Base-by-base conservation (phyloP, 2,329 filamentous ascomycete species). In the Fusarium sp. region DNA sequence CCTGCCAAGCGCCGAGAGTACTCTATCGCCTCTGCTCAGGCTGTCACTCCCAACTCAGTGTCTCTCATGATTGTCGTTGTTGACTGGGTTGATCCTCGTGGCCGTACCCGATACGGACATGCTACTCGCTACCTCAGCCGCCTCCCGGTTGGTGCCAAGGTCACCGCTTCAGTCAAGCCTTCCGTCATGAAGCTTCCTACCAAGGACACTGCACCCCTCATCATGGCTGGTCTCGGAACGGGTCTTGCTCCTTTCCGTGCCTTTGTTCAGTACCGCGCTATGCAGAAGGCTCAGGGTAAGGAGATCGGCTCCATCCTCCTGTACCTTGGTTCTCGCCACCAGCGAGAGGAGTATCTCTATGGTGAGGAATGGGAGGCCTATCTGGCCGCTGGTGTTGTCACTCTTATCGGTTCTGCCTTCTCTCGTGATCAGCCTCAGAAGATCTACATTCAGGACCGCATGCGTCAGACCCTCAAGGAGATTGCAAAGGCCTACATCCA, bases 311-410 rank as follows among this genome's bases (percentile, higher is more conserved):
- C 94, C 46, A 96, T 98, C 70, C 89, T 99, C 58, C 86, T 99
- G 67, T 99, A 98, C 88, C 95, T 99, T 86, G 96, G 96, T 72
- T 95, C 94, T 22, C 95, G 96, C 58, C 95, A 98, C 87, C 94
- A 98, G 86, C 94, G 95, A 74, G 96, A 99, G 84, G 96, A 99
- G 85, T 99, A 99, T 84, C 91, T 98, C 68, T 99, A 98, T 80
- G 96, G 96, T 70, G 96, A 99, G 83, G 96, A 99, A 83, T 99
- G 96, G 96, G 96, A 99, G 83, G 96, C 96, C 0, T 99, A 99
- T 84, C 90, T 96, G 79, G 95, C 95, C 68, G 94, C 96, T 0
- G 96, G 96, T 56, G 94, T 99, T 76, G 95, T 99, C 81, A 99
- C 96, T 1, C 89, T 97, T 45, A 90, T 99, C 55, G 96, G 96